Evolutionary conservation across 129 eudicot genomes (phyloP).

Genomic region (Tagetes patula): DNA sequence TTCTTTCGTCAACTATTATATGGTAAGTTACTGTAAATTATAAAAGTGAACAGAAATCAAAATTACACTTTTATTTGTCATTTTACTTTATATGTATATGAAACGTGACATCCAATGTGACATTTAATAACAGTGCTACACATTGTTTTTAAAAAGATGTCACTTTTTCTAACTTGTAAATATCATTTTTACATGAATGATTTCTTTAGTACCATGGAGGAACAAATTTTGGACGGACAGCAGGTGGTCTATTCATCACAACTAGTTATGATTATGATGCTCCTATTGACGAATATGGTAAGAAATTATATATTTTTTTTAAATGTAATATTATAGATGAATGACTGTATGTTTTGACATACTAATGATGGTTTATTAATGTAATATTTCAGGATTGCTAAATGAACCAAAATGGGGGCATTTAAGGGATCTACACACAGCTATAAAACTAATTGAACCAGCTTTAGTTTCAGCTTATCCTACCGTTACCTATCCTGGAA

Average conservation of each 20-base stretch:
- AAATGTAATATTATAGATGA: neutral
- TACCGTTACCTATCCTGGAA: conserved; percentile 65
- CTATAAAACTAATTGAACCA: conserved; percentile 74
- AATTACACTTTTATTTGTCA: neutral
- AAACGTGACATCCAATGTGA: neutral
- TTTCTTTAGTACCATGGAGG: conserved; percentile 76
- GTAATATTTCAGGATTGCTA: conserved; percentile 46
- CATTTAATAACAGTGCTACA: neutral
- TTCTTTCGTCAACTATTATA: conserved; percentile 78
- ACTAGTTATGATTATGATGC: conserved; percentile 92
- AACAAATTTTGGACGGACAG: conserved; percentile 77
- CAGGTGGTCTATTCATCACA: conserved; percentile 72
- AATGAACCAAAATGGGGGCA: conserved; percentile 86
- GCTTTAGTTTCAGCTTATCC: conserved; percentile 83
- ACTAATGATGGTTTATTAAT: conserved; percentile 22
- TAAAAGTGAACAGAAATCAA: neutral
- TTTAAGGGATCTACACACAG: conserved; percentile 67
- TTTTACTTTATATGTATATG: too few relatives aligned
- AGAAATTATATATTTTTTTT: neutral
- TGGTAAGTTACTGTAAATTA: conserved; percentile 45
- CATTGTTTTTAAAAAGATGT: neutral
- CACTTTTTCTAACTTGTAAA: neutral
- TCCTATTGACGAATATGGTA: conserved; percentile 90
- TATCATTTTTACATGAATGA: neutral
- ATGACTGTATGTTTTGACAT: neutral